Base-by-base conservation (phyloP, 1,284 basidiomycete genomes). In the Apiotrichum mycotoxinovorans region DNA sequence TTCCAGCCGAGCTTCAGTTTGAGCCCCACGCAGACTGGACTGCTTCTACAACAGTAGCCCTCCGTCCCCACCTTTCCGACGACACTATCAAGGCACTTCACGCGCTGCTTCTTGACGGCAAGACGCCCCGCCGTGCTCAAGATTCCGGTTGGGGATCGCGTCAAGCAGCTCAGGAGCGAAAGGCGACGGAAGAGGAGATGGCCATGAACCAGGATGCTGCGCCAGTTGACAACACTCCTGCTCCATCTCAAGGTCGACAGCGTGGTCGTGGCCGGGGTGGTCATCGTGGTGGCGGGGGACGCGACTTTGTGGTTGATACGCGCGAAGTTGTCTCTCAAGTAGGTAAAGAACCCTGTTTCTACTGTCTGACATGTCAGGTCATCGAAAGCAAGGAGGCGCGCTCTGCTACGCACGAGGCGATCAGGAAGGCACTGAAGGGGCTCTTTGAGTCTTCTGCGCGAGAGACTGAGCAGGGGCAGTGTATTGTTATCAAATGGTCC, bases 301-400 rank as follows among this genome's bases (percentile, higher is more conserved):
- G 69, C 52, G 46, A 60, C 12, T 38, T 60, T 37, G 55, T 61
- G 64, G 57, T 54, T 66, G 90, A 92, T 66, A 75, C 79, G 58
- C 81, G 89, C 60, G 87, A 84, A 71, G 87, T 94, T 41, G 58
- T 89, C 40, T 89, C 91, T 35, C 83, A 91, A 76, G 90, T 91
- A 68, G 59, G 75, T 65, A 14, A 44, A 10, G 15, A 41, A 23
- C 41, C n/a, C 37, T 54, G 20, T n/a, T 27, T 37, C 22, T 38
- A 12, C 4, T 44, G 34, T 41, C 54, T 58, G 27, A 63, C 64
- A 15, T 35, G 25, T 54, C 74, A 95, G 88, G 85, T 88, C 11
- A 91, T 98, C 43, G 73, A 81, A 25, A 87, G 85, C 23, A 98
- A 98, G 76, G 82, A 84, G 27, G 84, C 83, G 11, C 84, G 95